Conservation (phyloP, 148 eudicot genomes). For the Rhododendron williamsianum region DNA sequence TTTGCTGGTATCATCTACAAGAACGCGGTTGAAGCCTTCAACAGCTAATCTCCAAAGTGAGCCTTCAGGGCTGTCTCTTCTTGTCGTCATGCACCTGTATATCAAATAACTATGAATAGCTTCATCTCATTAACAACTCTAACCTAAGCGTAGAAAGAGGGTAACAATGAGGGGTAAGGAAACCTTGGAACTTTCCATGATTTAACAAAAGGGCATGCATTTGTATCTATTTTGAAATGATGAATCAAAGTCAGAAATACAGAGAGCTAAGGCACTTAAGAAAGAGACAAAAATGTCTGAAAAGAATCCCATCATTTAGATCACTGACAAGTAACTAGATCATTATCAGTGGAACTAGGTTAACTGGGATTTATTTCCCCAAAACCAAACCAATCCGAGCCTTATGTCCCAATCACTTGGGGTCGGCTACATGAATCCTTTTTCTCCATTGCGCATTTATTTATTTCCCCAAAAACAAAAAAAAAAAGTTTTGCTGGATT, state of each 20-base stretch:
- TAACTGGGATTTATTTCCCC: background rate
- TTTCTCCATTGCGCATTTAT: background rate
- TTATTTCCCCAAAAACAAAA: background rate
- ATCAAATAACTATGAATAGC: background rate
- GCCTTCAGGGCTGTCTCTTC: slow-evolving; percentile 91
- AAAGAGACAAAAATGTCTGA: background rate
- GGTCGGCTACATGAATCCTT: too few species aligned
- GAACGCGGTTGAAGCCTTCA: slow-evolving; percentile 74
- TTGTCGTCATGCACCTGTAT: slow-evolving; percentile 90
- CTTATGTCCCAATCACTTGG: too few species aligned
- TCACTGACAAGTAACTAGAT: slow-evolving; percentile 7
- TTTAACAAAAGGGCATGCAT: background rate
- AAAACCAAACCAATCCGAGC: background rate
- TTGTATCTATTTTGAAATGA: background rate
- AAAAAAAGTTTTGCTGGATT: background rate
- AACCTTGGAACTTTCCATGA: background rate
- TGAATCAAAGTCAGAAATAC: background rate
- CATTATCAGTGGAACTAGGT: background rate
- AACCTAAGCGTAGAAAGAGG: background rate
- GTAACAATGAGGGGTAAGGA: background rate
- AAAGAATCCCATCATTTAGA: background rate
- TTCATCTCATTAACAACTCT: slow-evolving; percentile 2
- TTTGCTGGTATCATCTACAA: slow-evolving; percentile 55
- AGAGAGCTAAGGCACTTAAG: background rate
- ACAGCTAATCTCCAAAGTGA: slow-evolving; percentile 89